phyloP scores from a whole-genome alignment of 169 alveolate genomes.

The Plasmodium chabaudi region DNA sequence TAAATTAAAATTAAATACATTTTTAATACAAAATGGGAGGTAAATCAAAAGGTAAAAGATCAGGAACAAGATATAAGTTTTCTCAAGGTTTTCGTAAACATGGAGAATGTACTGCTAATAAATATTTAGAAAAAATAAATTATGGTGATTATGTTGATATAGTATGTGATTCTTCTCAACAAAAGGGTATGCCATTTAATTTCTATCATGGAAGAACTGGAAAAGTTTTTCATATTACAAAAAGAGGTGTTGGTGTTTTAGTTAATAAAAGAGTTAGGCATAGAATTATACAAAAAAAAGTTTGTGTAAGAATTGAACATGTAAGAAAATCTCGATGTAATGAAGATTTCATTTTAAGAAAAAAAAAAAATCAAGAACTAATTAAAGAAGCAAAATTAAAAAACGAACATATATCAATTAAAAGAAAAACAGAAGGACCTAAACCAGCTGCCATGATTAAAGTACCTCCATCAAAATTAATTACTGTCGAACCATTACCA shows the following conservation, averaged over 20 bases:
- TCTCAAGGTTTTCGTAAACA: conserved; percentile 96
- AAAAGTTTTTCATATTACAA: conserved; percentile 96
- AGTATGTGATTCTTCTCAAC: conserved; percentile 97
- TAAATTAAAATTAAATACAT: neutral
- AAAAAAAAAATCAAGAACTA: conserved; percentile 91
- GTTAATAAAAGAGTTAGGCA: conserved; percentile 97
- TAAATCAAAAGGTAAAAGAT: conserved; percentile 96
- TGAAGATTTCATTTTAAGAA: conserved; percentile 96
- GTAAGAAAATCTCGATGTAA: conserved; percentile 96
- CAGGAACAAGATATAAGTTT: conserved; percentile 98
- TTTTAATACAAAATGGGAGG: conserved; percentile 67
- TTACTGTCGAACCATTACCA: conserved; percentile 85
- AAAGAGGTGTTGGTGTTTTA: conserved; percentile 97
- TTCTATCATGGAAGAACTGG: conserved; percentile 99
- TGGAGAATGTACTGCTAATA: conserved; percentile 96
- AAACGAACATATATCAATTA: conserved; percentile 84
- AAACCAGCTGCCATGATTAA: conserved; percentile 85
- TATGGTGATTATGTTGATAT: conserved; percentile 98
- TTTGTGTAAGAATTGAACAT: conserved; percentile 98
- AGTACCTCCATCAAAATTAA: conserved; percentile 82
- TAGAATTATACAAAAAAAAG: conserved; percentile 96
- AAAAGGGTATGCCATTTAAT: conserved; percentile 99
- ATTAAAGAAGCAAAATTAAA: conserved; percentile 94
- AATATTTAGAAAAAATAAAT: conserved; percentile 93
- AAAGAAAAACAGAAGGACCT: conserved; percentile 83